Base-by-base conservation (phyloP, 1,284 basidiomycete species). In the Sporisorium exsertum region DNA sequence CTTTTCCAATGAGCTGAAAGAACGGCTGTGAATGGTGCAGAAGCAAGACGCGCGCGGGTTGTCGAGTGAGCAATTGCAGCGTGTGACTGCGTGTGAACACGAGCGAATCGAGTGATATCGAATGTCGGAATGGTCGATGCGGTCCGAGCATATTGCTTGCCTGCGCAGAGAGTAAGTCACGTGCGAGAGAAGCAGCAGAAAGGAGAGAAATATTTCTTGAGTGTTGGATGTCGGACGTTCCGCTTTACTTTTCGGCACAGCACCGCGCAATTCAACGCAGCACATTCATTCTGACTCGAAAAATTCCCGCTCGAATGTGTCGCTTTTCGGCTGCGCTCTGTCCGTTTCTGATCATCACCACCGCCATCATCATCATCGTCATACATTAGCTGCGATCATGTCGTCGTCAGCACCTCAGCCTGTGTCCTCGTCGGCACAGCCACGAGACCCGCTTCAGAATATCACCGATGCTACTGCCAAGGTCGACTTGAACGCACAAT, bases 391-490 rank as follows among this genome's bases (percentile, higher is more conserved):
- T 33, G 61, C 47, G 35, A 59, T 47, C 58, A 73, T 73, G 64
- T 68, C 71, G 52, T 74, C 72, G 52, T 66, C 70, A 50, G 71
- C 71, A 54, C 71, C 77, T 8, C 71, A 81, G 16, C 73, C 78
- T 20, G 76, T 78, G 32, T 75, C 73, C 9, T 78, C 80, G 51
- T 61, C 75, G 49, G 73, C 78, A 18, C 61, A 69, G 63, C 68
- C 72, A 46, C 58, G 58, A 29, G 77, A 81, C 51, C 78, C 78
- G 13, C 64, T 79, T 20, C 40, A 52, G 24, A 63, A 73, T 49
- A 59, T 81, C 58, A 65, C 78, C 47, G 77, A 81, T 18, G 78
- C 65, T 29, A 66, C 78, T 13, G 42, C 72, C 32, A 59, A 69
- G 22, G 61, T 80, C 50, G 66, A 71, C 56, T 27, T 81, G 29